A percentile compares a stretch with the other conserved stretches of the same genome.
Evolutionary conservation across 2,329 filamentous ascomycete genomes (phyloP).

Genomic region (Pseudogymnoascus sp.): DNA sequence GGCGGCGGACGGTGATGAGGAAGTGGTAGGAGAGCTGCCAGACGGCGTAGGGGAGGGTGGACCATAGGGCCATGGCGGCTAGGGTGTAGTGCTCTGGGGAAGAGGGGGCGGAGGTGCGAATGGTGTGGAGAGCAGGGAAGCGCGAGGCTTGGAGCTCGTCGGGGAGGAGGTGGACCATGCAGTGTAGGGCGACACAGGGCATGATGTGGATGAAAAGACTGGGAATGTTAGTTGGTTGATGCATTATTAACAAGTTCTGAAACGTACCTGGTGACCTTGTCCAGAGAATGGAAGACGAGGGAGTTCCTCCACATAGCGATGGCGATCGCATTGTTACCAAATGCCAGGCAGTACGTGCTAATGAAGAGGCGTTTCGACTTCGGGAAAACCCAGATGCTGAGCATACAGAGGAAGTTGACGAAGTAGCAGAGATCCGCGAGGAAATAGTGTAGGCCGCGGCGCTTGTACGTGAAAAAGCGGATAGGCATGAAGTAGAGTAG

Average conservation of each 20-base stretch:
- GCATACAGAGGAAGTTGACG: conserved; percentile 76
- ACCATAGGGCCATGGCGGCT: conserved; percentile 85
- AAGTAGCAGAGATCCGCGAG: conserved; percentile 97
- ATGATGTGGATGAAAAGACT: conserved; percentile 99
- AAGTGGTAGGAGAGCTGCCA: conserved; percentile 95
- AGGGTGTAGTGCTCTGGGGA: conserved; percentile 74
- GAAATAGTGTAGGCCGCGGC: conserved; percentile 93
- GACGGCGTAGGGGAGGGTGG: conserved; percentile 80
- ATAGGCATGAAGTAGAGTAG: conserved; percentile 96
- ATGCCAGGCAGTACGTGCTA: conserved; percentile 82
- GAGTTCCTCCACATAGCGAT: conserved; percentile 99
- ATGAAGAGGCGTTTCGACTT: conserved; percentile 86
- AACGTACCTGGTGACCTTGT: conserved; percentile 79
- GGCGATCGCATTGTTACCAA: conserved; percentile 93
- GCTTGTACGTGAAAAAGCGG: conserved; percentile 83
- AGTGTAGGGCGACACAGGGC: conserved; percentile 90
- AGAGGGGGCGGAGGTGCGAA: conserved; percentile 62
- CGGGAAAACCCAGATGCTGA: conserved; percentile 87
- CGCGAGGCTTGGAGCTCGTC: conserved; percentile 55
- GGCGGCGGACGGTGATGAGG: conserved; percentile 88
- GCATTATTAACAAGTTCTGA: neutral
- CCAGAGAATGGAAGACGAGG: conserved; percentile 94
- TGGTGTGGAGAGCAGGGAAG: conserved; percentile 79
- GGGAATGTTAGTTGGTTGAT: neutral
- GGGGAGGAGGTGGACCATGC: conserved; percentile 75